These are phyloP conservation scores for Akanthomyces dipterigenus DNA, from an alignment of 2,329 filamentous ascomycete species.

Conservation along the genomic window DNA sequence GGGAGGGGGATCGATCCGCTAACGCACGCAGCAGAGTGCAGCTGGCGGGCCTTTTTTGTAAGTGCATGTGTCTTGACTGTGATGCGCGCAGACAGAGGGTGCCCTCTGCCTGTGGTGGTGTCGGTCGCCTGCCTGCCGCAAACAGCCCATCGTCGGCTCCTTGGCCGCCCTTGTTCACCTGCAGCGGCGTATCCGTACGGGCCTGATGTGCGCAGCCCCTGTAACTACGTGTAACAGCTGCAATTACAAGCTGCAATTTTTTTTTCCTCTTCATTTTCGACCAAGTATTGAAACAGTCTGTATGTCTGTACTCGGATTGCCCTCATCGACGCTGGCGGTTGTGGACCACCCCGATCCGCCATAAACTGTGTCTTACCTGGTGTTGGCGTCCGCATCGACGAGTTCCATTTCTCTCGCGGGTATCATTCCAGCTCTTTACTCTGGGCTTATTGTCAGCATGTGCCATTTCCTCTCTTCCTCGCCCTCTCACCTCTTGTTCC, in stretches of 20 bases:
- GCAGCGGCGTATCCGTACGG: neutral
- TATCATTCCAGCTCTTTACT: neutral
- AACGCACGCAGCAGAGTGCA: slow-evolving; percentile 1
- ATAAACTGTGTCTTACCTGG: too few relatives aligned
- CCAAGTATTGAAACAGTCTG: too few relatives aligned
- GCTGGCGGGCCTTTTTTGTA: neutral
- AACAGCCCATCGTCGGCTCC: neutral
- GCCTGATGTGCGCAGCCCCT: neutral
- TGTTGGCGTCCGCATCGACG: neutral
- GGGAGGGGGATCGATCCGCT: slow-evolving; percentile 4
- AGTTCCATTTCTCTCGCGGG: neutral
- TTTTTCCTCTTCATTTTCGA: too few relatives aligned
- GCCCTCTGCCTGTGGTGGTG: neutral
- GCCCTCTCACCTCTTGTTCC: neutral
- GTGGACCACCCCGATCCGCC: too few relatives aligned
- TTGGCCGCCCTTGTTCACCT: neutral
- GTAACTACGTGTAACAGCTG: too few relatives aligned
- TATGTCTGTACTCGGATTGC: too few relatives aligned
- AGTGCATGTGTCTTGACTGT: neutral
- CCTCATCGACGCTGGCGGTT: too few relatives aligned
- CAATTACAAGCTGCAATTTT: too few relatives aligned
- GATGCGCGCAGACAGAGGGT: neutral
- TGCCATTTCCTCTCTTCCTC: neutral
- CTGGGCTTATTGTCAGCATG: neutral
- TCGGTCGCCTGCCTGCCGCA: neutral